Evolutionary conservation across 352 stramenopile genomes (phyloP).

Genomic region (Globisporangium barbulae): DNA sequence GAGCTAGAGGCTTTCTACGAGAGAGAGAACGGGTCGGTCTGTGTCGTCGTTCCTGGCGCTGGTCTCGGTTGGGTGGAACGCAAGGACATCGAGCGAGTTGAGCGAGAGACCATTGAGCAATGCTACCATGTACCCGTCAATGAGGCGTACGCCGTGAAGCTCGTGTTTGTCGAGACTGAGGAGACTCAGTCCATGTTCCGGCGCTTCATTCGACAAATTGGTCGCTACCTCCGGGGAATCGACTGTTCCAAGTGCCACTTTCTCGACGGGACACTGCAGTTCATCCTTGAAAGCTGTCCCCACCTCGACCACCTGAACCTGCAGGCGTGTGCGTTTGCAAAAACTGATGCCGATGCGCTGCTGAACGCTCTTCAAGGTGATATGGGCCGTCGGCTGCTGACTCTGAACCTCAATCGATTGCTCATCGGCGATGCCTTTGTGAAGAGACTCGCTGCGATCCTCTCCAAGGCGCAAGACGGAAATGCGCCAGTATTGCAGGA

Average conservation of each 20-base stretch:
- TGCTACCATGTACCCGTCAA: neutral
- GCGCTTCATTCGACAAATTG: neutral
- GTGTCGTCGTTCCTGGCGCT: slow-evolving; percentile 1
- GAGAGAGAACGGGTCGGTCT: neutral
- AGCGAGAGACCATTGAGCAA: neutral
- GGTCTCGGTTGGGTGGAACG: neutral
- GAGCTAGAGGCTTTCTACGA: slow-evolving; percentile 4
- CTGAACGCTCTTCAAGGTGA: neutral
- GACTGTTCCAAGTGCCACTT: slow-evolving; percentile 4
- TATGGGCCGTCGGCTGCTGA: neutral
- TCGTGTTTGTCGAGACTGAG: neutral
- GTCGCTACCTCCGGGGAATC: neutral
- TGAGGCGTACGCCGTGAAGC: slow-evolving; percentile 1
- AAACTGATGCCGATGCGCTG: neutral
- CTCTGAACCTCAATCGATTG: slow-evolving; percentile 9
- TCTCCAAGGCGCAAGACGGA: neutral
- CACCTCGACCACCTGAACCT: slow-evolving; percentile 2
- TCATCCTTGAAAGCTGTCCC: neutral
- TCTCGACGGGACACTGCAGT: neutral
- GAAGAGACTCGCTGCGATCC: neutral
- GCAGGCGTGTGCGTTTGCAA: neutral
- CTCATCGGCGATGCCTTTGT: slow-evolving; percentile 1
- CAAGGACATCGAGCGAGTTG: neutral
- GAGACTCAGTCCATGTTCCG: neutral
- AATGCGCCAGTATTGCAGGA: slow-evolving; percentile 2